These are phyloP conservation scores for Ceratobasidium sp. DNA, from an alignment of 1,284 basidiomycete species.

Conservation along the genomic window DNA sequence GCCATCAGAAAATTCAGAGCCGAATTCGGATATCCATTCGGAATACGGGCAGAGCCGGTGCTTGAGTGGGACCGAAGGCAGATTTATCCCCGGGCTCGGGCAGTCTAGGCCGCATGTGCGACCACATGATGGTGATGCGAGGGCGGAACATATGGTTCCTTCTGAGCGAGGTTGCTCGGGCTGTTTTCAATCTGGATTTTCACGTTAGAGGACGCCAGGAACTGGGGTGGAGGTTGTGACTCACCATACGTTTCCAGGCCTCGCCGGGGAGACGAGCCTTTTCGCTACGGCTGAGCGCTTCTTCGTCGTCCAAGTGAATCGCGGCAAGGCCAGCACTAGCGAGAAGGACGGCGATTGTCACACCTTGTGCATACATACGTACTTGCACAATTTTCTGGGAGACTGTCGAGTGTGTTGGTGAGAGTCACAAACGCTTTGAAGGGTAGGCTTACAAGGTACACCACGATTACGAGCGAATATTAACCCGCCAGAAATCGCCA, in stretches of 20 bases:
- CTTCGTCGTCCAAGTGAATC: conserved; percentile 55
- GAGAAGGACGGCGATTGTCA: conserved; percentile 37
- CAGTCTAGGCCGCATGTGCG: conserved; percentile 6
- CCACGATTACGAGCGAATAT: conserved; percentile 40
- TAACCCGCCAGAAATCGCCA: conserved; percentile 39
- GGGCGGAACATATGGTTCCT: conserved; percentile 28
- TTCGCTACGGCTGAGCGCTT: conserved; percentile 70
- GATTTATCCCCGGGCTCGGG: conserved; percentile 2
- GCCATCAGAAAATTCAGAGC: background rate
- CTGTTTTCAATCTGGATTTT: conserved; percentile 28
- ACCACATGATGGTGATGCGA: conserved; percentile 18
- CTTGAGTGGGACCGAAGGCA: background rate
- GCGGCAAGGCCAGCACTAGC: conserved; percentile 41
- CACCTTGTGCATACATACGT: conserved; percentile 45
- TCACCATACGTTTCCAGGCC: conserved; percentile 45
- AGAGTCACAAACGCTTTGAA: background rate
- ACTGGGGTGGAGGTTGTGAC: background rate
- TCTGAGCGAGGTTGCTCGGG: conserved; percentile 42
- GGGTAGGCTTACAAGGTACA: conserved; percentile 31
- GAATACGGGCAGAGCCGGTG: conserved; percentile 21
- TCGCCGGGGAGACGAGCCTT: conserved; percentile 51
- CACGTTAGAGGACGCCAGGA: background rate
- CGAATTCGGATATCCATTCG: conserved; percentile 45
- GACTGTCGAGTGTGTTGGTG: background rate
- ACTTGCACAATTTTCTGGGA: conserved; percentile 43